Evolutionary conservation across 2,329 filamentous ascomycete genomes (phyloP).

Genomic region (Neofusicoccum umdonicola): DNA sequence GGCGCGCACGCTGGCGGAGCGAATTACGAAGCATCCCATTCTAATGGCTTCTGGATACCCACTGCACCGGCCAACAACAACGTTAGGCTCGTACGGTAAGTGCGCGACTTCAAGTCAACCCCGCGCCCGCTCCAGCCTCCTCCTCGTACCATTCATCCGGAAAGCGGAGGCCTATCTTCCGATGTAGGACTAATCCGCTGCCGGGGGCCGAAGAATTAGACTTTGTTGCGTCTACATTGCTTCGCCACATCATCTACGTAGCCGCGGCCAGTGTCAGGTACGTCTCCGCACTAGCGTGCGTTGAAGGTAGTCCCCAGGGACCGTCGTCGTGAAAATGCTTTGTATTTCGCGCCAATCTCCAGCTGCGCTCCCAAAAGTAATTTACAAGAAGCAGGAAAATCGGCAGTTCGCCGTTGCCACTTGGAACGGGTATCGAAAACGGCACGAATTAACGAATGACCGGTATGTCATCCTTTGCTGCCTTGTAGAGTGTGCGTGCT

Average conservation of each 20-base stretch:
- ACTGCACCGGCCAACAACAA: background rate
- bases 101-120: background rate
- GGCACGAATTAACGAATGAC: background rate
- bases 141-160: background rate
- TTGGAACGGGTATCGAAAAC: background rate
- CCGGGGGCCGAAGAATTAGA: background rate
- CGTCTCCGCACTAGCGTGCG: too few species aligned
- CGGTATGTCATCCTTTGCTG: background rate
- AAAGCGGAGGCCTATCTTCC: background rate
- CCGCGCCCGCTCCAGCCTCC: background rate
- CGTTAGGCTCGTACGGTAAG: conserved; percentile 9
- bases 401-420: background rate
- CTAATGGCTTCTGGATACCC: conserved; percentile 2
- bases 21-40: conserved; percentile 4
- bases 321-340: background rate
- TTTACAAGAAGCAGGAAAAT: background rate
- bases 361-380: background rate
- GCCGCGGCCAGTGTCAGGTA: too few species aligned
- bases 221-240: background rate
- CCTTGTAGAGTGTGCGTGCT: background rate
- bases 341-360: background rate
- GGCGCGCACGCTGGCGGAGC: background rate
- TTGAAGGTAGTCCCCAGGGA: too few species aligned
- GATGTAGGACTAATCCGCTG: background rate
- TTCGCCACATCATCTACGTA: background rate